Evolutionary conservation across 2,329 filamentous ascomycete genomes (phyloP).

Genomic region (Aureobasidium leucospermi): DNA sequence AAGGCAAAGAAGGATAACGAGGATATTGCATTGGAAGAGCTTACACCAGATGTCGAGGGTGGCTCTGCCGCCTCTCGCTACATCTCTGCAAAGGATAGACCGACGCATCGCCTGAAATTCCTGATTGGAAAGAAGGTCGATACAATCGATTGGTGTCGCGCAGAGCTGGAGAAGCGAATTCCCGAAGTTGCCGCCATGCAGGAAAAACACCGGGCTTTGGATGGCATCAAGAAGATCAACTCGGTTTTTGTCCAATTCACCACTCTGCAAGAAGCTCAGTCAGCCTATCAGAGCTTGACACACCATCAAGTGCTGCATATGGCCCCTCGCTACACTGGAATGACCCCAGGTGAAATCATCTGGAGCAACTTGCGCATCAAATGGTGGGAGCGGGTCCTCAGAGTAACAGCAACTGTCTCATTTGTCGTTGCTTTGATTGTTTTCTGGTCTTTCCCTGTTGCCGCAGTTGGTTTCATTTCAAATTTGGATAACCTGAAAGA

Average conservation of each 20-base stretch:
- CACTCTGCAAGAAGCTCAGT: conserved; percentile 74
- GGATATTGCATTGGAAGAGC: conserved; percentile 45
- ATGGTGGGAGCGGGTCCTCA: conserved; percentile 57
- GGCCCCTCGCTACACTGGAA: conserved; percentile 74
- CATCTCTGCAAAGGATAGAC: conserved; percentile 65
- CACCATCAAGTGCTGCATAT: conserved; percentile 85
- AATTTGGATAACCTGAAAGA: conserved; percentile 62
- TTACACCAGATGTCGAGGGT: conserved; percentile 53
- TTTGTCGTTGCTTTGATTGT: conserved; percentile 72
- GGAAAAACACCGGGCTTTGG: conserved; percentile 55
- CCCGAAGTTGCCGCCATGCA: conserved; percentile 65
- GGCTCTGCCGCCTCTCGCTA: conserved; percentile 67
- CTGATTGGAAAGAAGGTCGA: conserved; percentile 84
- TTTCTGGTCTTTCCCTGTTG: conserved; percentile 75
- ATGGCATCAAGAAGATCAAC: conserved; percentile 54
- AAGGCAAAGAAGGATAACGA: conserved; percentile 59
- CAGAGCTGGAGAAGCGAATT: conserved; percentile 67
- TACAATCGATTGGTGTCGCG: conserved; percentile 82
- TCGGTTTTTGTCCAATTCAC: conserved; percentile 89
- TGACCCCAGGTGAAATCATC: conserved; percentile 75
- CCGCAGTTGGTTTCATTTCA: conserved; percentile 75
- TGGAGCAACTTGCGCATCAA: conserved; percentile 79
- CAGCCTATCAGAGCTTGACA: conserved; percentile 76
- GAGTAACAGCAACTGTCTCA: conserved; percentile 60
- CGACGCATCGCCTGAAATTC: conserved; percentile 64